Percentiles rank a stretch among this genome's conserved stretches.
Conservation (phyloP, 441 rosid genomes). For the Populus tomentosa region DNA sequence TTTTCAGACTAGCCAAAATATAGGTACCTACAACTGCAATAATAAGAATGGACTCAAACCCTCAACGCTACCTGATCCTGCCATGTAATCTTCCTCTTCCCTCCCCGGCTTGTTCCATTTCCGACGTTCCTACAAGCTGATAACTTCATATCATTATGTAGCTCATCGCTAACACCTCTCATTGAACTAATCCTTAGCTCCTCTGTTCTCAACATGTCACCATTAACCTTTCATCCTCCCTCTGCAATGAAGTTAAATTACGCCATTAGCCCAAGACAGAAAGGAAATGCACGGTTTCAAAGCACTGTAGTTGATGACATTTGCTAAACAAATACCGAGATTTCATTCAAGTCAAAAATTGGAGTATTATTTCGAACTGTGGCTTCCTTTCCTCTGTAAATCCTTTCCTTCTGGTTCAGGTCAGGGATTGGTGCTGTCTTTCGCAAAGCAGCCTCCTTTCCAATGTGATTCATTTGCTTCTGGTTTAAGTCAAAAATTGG, state of each 20-base stretch:
- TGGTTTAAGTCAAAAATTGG: conserved; percentile 33
- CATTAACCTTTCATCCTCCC: conserved; percentile 55
- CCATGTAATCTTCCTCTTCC: conserved; percentile 94
- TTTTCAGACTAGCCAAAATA: conserved; percentile 19
- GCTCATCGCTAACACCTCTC: conserved; percentile 44
- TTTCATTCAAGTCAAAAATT: conserved; percentile 75
- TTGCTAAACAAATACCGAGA: conserved; percentile 51
- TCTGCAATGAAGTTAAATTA: conserved; percentile 36
- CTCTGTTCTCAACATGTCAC: conserved; percentile 35
- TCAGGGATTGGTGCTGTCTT: conserved; percentile 30
- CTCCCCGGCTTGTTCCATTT: conserved; percentile 43
- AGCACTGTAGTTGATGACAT: not conserved
- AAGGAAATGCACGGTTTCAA: not conserved
- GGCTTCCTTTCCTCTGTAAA: conserved; percentile 41
- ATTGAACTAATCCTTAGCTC: conserved; percentile 36
- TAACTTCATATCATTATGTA: conserved; percentile 42
- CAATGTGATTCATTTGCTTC: conserved; percentile 30
- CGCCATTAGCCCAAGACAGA: conserved; percentile 9
- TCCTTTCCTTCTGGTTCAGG: conserved; percentile 54
- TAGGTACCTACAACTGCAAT: conserved; percentile 3
- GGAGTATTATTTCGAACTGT: conserved; percentile 22
- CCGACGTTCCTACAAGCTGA: conserved; percentile 40
- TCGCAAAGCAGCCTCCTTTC: conserved; percentile 35
- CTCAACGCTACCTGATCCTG: conserved; percentile 88
- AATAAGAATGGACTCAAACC: conserved; percentile 35